Base-by-base conservation (phyloP, 2,329 filamentous ascomycete species). In the Ophiosphaerella korrae region DNA sequence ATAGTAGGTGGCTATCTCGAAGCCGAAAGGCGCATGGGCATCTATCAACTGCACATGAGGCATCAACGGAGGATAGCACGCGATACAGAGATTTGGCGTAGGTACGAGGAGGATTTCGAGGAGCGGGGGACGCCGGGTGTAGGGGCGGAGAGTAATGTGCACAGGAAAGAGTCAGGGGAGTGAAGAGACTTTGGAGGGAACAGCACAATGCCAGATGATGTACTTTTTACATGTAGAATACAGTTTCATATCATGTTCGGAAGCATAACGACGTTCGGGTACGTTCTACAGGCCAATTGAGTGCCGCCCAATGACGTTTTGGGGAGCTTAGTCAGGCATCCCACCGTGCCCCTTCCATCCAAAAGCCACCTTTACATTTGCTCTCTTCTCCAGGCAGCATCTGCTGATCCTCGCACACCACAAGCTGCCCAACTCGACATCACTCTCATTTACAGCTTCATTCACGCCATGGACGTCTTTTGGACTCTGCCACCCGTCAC, bases 1-100 rank as follows among this genome's bases (percentile, higher is more conserved):
- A 86, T 89, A n/a, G 66, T 90, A 31, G 89, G 89, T 37, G 82
- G 85, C 65, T 89, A 89, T 81, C 81, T 92, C 46, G 88, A 91
- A 76, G 89, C 88, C 2, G 89, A 93, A 66, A 75, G 78, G 48
- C 80, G 86, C 42, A 78, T 92, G 62, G 81, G 87, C 45, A 76
- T 81, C 52, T 90, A 89, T 63, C 88, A 92, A 71, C 78, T 84
- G 11, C 77, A 78, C 38, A 76, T 91, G 57, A 79, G 88, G 53
- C 80, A 85, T 67, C 82, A 88, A 63, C 84, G 86, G 65, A 82
- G 87, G 52, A 68, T 87, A 50, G 77, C 82, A 41, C 77, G 82
- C 31, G 86, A 92, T 56, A 81, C 83, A 66, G 87, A 87, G 16
- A 83, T 85, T 51, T 90, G 88, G 88, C 77, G 85, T 52, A 78